phyloP scores from a whole-genome alignment of 1,284 basidiomycete species.

The Waitea zeae region DNA sequence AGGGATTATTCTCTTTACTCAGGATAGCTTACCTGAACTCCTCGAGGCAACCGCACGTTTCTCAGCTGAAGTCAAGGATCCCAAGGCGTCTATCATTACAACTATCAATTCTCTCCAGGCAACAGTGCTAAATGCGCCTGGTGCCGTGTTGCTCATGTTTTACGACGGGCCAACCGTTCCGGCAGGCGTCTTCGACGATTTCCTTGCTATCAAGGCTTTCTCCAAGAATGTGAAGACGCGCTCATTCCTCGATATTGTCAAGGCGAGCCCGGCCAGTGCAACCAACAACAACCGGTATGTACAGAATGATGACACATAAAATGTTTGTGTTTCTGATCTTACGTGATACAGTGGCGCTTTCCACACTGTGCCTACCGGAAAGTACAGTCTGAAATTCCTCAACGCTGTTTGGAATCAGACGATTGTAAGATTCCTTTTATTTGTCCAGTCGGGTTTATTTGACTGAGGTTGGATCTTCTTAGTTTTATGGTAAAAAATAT shows the following conservation, averaged over 20 bases:
- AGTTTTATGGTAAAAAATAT: slow-evolving; percentile 13
- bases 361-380: slow-evolving; percentile 26
- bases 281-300: slow-evolving; percentile 17
- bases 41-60: slow-evolving; percentile 32
- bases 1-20: slow-evolving; percentile 30
- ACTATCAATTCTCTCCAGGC: slow-evolving; percentile 31
- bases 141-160: slow-evolving; percentile 17
- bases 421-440: slow-evolving; percentile 14
- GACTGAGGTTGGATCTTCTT: not conserved
- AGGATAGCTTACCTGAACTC: slow-evolving; percentile 18
- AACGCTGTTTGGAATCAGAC: slow-evolving; percentile 31
- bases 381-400: slow-evolving; percentile 22
- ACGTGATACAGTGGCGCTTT: slow-evolving; percentile 24
- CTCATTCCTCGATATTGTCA: slow-evolving; percentile 20
- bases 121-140: no score
- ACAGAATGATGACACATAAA: slow-evolving; percentile 17
- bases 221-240: slow-evolving; percentile 16
- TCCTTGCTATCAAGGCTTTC: slow-evolving; percentile 16
- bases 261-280: slow-evolving; percentile 20
- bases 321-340: not conserved
- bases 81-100: slow-evolving; percentile 41
- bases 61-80: slow-evolving; percentile 26
- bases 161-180: slow-evolving; percentile 24
- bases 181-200: slow-evolving; percentile 22
- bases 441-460: not conserved